Evolutionary conservation across 371 early-diverging fungal species (phyloP), one percentile per base, ranked within the genome.

Genomic region (Mucor piriformis): DNA sequence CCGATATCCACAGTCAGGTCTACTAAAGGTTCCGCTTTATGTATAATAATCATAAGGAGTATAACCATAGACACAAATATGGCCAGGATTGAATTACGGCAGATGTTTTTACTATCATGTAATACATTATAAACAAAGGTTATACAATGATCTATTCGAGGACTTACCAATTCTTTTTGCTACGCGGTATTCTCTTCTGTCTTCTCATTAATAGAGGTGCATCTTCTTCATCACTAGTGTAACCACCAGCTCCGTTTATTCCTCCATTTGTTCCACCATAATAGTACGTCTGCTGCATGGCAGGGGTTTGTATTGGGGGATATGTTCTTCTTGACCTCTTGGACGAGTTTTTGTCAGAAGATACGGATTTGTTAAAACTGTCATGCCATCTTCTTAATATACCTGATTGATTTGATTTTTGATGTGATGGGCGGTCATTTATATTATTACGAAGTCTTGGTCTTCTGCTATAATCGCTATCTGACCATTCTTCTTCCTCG

Each of bases 1-100:
- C 84, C 72, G 56, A 88, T 80, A 7, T 70, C 72, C 4, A 76
- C 76, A 15, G 61, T 57, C 11, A 86, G 65, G 20, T 81, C 79
- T 13, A 58, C 60, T 38, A 88, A 59, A 18, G 86, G 88, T 38
- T 57, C 60, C 3, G 74, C 72, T 12, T 53, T 50, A 34, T 73
- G 73, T 2, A 68, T 24, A 3, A 72, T 43, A 4, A 63, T 37
- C n/a, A 72, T 27, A 16, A 58, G 57, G 5, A 64, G 7, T 0
- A 52, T 15, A 47, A 59, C 44, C 5, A 25, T 49, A 12, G 20
- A 13, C 12, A 18, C 7, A 11, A 46, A 15, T 10, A 46, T 12
- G 13, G 11, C 11, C 11, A 46, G 24, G 13, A 46, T 25, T 10
- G 46, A 8, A 24, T 46, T 46, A 12, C 46, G 46, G 24, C 8